Percentiles rank a stretch among this genome's conserved stretches.
Conservation (phyloP, 371 early-diverging fungal genomes). For the Mortierella sp. region DNA sequence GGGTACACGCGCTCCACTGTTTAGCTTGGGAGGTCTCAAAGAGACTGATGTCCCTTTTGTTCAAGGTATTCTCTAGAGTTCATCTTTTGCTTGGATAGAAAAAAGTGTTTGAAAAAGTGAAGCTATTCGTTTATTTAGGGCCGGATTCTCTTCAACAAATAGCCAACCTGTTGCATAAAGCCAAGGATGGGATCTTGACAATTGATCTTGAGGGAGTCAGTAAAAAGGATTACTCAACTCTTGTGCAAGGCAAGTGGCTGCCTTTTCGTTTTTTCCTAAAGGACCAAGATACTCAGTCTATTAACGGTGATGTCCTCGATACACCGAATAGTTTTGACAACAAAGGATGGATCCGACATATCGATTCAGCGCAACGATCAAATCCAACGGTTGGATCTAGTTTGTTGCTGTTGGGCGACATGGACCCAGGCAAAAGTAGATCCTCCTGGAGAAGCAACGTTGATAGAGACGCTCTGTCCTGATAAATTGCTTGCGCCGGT, state of each 20-base stretch:
- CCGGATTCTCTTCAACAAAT: too few relatives aligned
- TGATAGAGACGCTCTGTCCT: not conserved
- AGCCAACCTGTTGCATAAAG: constrained; percentile 14
- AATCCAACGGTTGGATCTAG: constrained; percentile 9
- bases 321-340: constrained; percentile 11
- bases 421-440: not conserved
- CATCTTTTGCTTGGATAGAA: too few relatives aligned
- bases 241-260: constrained; percentile 12
- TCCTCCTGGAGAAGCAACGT: not conserved
- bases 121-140: too few relatives aligned
- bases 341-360: constrained; percentile 18
- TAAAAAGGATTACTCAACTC: constrained; percentile 12
- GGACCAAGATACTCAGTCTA: too few relatives aligned
- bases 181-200: constrained; percentile 20
- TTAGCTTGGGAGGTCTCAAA: too few relatives aligned
- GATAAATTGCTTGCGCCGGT: constrained; percentile 5
- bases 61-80: too few relatives aligned
- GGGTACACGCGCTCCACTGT: too few relatives aligned
- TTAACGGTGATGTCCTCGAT: too few relatives aligned
- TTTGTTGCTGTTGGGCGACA: constrained; percentile 42
- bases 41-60: too few relatives aligned
- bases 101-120: too few relatives aligned
- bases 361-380: constrained; percentile 10
- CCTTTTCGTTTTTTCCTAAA: not conserved
- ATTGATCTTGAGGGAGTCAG: constrained; percentile 28